phyloP scores from a whole-genome alignment of 768 basidiomycete genomes.

The Dendrothele bispora region DNA sequence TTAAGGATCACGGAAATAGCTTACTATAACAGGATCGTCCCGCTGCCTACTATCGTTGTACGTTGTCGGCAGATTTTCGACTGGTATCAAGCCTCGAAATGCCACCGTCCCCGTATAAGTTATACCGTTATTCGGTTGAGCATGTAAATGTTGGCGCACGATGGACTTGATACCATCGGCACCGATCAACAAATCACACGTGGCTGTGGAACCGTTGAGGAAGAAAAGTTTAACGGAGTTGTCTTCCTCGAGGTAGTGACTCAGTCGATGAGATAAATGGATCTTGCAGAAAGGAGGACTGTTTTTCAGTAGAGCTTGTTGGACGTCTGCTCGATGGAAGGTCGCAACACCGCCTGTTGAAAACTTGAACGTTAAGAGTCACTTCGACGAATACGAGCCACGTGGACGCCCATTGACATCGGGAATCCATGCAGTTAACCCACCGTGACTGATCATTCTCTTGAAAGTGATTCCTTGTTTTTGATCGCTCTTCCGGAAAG shows the following conservation, averaged over 20 bases:
- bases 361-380: no score
- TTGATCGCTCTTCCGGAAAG: no score
- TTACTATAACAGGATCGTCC: constrained; percentile 23
- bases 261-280: constrained; percentile 40
- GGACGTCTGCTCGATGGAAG: constrained; percentile 47
- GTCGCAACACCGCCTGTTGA: constrained; percentile 24
- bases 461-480: no score
- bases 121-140: constrained; percentile 30
- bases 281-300: constrained; percentile 29
- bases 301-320: constrained; percentile 36
- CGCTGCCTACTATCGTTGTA: constrained; percentile 30
- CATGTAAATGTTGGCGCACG: constrained; percentile 10
- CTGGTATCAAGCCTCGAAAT: constrained; percentile 37
- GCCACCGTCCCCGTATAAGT: constrained; percentile 37
- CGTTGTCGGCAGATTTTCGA: constrained; percentile 19
- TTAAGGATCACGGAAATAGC: background rate
- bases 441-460: no score
- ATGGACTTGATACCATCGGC: constrained; percentile 39
- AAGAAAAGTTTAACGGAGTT: constrained; percentile 24
- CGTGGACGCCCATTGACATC: no score
- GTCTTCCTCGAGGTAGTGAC: constrained; percentile 26
- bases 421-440: no score
- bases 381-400: no score
- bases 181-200: constrained; percentile 37
- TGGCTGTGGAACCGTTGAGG: constrained; percentile 20